A percentile compares a stretch with the other conserved stretches of the same genome.
These are phyloP conservation scores for Pseudocercospora crystallina DNA, from an alignment of 2,329 filamentous ascomycete species.

Conservation along the genomic window DNA sequence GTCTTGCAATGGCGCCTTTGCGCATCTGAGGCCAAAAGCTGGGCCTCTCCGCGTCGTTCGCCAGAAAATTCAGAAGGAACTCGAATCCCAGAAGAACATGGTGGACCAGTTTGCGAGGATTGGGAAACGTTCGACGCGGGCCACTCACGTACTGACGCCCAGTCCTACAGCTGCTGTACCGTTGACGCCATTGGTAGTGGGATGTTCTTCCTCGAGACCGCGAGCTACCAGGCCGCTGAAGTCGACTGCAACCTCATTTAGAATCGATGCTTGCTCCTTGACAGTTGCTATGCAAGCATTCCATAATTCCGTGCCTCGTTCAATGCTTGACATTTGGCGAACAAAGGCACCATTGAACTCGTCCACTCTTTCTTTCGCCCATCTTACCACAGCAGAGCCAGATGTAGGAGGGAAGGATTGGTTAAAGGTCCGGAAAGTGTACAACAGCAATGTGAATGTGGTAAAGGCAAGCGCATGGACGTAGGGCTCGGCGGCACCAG, in stretches of 20 bases:
- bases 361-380: conserved; percentile 95
- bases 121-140: too few species aligned
- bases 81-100: too few species aligned
- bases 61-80: too few species aligned
- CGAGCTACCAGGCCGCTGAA: conserved; percentile 78
- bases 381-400: conserved; percentile 93
- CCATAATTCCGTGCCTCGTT: conserved; percentile 74
- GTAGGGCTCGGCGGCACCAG: conserved; percentile 87
- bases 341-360: conserved; percentile 81
- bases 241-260: conserved; percentile 84
- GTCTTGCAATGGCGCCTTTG: too few species aligned
- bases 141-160: conserved; percentile 16
- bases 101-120: too few species aligned
- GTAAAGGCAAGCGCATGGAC: conserved; percentile 95
- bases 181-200: conserved; percentile 3
- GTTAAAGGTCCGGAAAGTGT: conserved; percentile 64
- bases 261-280: conserved; percentile 73
- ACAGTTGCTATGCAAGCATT: conserved; percentile 79
- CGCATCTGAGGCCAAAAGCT: too few species aligned
- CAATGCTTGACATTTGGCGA: conserved; percentile 83
- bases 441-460: conserved; percentile 91
- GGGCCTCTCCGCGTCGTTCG: too few species aligned
- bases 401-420: conserved; percentile 71
- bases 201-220: conserved; percentile 35
- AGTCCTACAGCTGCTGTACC: conserved; percentile 11